Base-by-base conservation (phyloP, 75 land plant species). In the Gnetum montanum region DNA sequence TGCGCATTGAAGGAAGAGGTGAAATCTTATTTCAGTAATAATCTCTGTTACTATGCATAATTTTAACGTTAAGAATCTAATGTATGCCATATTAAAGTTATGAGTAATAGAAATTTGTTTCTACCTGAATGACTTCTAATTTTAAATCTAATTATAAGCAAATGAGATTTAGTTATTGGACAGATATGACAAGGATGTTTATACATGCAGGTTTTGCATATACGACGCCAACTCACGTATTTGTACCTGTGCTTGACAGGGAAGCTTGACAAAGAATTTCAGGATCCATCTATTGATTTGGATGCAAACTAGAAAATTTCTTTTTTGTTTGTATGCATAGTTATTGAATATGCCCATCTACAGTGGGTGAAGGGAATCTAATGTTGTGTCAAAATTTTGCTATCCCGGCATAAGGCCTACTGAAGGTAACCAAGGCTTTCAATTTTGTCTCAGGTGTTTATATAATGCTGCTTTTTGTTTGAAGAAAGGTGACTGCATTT, bases 1-100 rank as follows among this genome's bases (percentile, higher is more conserved):
- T 20, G 47, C 26, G 41, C 73, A 59, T 77, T 84, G 51, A 71
- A 80, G 49, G 79, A 76, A 29, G 88, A 84, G 84, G 88, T 84
- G 65, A 55, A 43, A 18, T 12, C 8, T 18, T 33, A 12, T 50
- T 26, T 30, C 2, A 26, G 29, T 10, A 50, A 12, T 49, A 27
- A 2, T 49, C 28, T 5, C 18, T 0, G 31, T n/a, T 27, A 20
- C 8, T 33, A 20, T 0, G 18, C 7, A n/a, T 29, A 8, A 35
- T 20, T 33, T 25, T 23, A 15, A 3, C n/a, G 13, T 41, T 15
- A n/a, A 23, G 48, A 20, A 46, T 46, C 22, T 20, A 46, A 23
- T 3, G 12, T 8, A 46, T 1, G 2, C 23, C 6, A 22, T 40
- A 16, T 40, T 16, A 40, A 40, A 38, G 3, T 40, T 13, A 13